Evolutionary conservation across 2,329 filamentous ascomycete genomes (phyloP).

Genomic region (Nemania sp.): DNA sequence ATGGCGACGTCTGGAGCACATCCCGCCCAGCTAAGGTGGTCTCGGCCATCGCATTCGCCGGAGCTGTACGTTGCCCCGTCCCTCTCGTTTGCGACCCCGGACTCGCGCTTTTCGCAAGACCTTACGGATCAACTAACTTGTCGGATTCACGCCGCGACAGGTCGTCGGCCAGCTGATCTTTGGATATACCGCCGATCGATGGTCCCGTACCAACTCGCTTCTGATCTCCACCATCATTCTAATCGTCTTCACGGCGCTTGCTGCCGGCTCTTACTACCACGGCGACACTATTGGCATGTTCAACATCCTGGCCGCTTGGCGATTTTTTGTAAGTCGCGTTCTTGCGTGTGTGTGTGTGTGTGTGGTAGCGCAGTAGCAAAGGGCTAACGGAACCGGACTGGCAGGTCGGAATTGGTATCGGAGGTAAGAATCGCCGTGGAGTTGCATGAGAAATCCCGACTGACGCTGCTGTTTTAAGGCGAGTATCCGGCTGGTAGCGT

Average conservation of each 20-base stretch:
- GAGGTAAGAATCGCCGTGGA: slow-evolving; percentile 50
- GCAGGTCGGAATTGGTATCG: slow-evolving; percentile 73
- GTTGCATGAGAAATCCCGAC: slow-evolving; percentile 3
- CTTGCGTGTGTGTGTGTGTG: background rate
- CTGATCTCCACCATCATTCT: slow-evolving; percentile 82
- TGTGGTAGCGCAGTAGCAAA: background rate
- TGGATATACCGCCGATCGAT: slow-evolving; percentile 81
- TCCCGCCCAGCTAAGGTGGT: slow-evolving; percentile 76
- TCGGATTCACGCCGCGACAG: slow-evolving; percentile 12
- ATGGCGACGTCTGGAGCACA: slow-evolving; percentile 68
- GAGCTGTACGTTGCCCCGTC: slow-evolving; percentile 54
- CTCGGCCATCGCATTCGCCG: slow-evolving; percentile 81
- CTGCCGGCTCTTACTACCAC: slow-evolving; percentile 75
- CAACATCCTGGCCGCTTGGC: slow-evolving; percentile 77
- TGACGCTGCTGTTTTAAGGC: slow-evolving; percentile 44
- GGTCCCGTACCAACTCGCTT: slow-evolving; percentile 81
- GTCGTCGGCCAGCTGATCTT: slow-evolving; percentile 82
- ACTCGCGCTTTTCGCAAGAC: background rate
- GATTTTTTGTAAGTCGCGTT: slow-evolving; percentile 69
- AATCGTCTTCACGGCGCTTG: slow-evolving; percentile 81
- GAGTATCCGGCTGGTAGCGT: slow-evolving; percentile 86
- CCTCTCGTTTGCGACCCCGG: background rate
- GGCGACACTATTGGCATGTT: slow-evolving; percentile 74
- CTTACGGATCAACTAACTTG: slow-evolving; percentile 2
- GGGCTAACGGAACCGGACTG: slow-evolving; percentile 21